These are phyloP conservation scores for Dendrocalamus latiflorus DNA, from an alignment of 202 grass and related monocot genomes.

Conservation along the genomic window DNA sequence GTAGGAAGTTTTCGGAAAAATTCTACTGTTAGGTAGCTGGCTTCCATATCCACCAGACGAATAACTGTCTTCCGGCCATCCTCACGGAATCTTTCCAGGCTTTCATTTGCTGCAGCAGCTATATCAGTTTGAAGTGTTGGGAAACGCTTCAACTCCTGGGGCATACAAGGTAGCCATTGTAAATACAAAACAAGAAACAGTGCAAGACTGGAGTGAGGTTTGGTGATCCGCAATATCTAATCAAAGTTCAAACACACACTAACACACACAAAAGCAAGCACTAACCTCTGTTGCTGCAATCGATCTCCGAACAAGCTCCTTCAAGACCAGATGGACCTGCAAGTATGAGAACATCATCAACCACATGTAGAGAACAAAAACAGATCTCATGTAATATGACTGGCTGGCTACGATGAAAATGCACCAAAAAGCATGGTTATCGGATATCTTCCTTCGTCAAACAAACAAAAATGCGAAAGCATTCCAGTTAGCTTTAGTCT, in stretches of 20 bases:
- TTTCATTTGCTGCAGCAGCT: constrained; percentile 93
- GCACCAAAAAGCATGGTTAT: too few relatives aligned
- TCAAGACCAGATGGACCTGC: constrained; percentile 94
- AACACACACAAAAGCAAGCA: constrained; percentile 4
- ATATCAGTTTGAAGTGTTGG: constrained; percentile 96
- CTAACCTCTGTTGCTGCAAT: constrained; percentile 89
- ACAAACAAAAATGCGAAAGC: not conserved
- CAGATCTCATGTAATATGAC: too few relatives aligned
- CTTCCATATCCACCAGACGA: constrained; percentile 94
- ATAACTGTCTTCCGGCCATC: constrained; percentile 88
- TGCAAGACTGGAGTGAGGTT: not conserved
- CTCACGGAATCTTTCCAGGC: constrained; percentile 90
- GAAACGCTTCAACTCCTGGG: constrained; percentile 93
- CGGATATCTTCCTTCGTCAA: constrained; percentile 13
- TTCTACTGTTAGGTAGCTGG: constrained; percentile 90
- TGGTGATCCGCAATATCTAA: not conserved
- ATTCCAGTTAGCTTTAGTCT: not conserved
- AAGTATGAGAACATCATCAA: constrained; percentile 25
- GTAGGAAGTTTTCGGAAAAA: constrained; percentile 98
- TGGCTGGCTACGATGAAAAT: too few relatives aligned
- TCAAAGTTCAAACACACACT: not conserved
- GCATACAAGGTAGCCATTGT: not conserved
- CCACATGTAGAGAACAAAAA: not conserved
- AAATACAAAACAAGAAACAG: not conserved
- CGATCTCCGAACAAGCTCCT: constrained; percentile 89